Evolutionary conservation across 352 stramenopile species (phyloP), one percentile per base, ranked within the genome.

Genomic region (Phytophthora constricta): DNA sequence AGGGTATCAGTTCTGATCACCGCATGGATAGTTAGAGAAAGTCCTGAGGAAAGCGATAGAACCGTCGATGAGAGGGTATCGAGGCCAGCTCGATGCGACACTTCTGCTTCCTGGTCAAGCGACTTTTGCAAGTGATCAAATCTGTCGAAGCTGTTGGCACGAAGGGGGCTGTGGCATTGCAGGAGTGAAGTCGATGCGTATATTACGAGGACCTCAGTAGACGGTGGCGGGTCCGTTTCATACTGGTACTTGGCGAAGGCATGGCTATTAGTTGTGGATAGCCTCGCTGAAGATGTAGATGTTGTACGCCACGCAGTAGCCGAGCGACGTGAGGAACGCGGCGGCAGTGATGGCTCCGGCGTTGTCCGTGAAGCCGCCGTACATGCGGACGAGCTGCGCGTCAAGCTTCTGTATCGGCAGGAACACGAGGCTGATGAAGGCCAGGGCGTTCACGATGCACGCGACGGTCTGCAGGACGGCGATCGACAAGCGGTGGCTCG

Each of bases 331-430:
- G n/a, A 80, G 43, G 28, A 89, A 86, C 1, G 66, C 73, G 5
- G 58, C 48, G 2, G 73, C 55, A 1, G 76, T 81, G 51, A 75
- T 68, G 0, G 67, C 47, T 16, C 80, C 57, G 9, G 81, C 81
- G 22, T 52, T 62, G 25, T 75, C 60, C 11, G 80, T 90, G 68
- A 88, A 92, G 20, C 82, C 82, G 56, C 82, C 82, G 56, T 86
- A 90, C 69, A 88, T 89, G 53, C 82, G 82, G 17, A 87, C 45
- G 47, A 89, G 76, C 59, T 90, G 82, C 22, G 77, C 77, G 45
- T 89, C 82, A 22, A 90, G 59, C 50, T 89, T 90, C 51, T 90
- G 82, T 5, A 68, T 50, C 13, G 82, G 82, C 26, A 90, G 49
- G 23, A 88, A 65, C 3, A 63, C 48, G 17, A 89, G 62, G 16